phyloP scores from a whole-genome alignment of 768 basidiomycete genomes.

The Stropharia rugosoannulata region DNA sequence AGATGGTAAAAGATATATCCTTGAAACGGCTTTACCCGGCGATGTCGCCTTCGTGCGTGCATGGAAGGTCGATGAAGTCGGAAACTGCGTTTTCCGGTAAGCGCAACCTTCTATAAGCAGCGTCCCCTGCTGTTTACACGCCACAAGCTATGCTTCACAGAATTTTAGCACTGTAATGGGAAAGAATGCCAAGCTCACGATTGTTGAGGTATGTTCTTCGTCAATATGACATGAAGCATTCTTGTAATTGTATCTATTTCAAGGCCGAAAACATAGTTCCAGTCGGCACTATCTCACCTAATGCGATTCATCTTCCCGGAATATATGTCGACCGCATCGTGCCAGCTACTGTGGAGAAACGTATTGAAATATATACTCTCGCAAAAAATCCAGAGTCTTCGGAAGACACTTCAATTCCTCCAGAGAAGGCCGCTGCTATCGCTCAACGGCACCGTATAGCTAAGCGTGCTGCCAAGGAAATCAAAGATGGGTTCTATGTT shows the following conservation, averaged over 20 bases:
- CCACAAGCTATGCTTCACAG: slow-evolving; percentile 73
- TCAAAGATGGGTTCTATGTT: slow-evolving; percentile 85
- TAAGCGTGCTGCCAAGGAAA: slow-evolving; percentile 84
- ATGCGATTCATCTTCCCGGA: slow-evolving; percentile 79
- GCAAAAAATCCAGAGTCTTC: slow-evolving; percentile 43
- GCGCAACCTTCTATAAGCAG: slow-evolving; percentile 10
- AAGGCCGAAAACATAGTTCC: slow-evolving; percentile 92
- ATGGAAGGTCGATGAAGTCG: slow-evolving; percentile 91
- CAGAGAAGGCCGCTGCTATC: slow-evolving; percentile 53
- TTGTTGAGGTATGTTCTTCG: slow-evolving; percentile 68
- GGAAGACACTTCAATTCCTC: slow-evolving; percentile 26
- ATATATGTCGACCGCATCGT: slow-evolving; percentile 92
- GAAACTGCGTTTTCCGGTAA: slow-evolving; percentile 89
- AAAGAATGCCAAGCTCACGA: slow-evolving; percentile 84
- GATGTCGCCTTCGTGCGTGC: slow-evolving; percentile 86
- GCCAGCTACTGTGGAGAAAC: slow-evolving; percentile 69
- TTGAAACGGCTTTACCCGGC: slow-evolving; percentile 78
- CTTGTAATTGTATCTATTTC: neutral
- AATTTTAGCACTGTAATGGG: slow-evolving; percentile 90
- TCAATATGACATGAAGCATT: neutral
- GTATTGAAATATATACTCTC: slow-evolving; percentile 73
- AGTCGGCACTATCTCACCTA: slow-evolving; percentile 75
- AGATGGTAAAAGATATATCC: slow-evolving; percentile 74
- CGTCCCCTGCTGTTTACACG: neutral
- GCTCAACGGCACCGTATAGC: slow-evolving; percentile 74